Evolutionary conservation across 2,329 filamentous ascomycete species (phyloP).

Genomic region (Huntiella bhutanensis): DNA sequence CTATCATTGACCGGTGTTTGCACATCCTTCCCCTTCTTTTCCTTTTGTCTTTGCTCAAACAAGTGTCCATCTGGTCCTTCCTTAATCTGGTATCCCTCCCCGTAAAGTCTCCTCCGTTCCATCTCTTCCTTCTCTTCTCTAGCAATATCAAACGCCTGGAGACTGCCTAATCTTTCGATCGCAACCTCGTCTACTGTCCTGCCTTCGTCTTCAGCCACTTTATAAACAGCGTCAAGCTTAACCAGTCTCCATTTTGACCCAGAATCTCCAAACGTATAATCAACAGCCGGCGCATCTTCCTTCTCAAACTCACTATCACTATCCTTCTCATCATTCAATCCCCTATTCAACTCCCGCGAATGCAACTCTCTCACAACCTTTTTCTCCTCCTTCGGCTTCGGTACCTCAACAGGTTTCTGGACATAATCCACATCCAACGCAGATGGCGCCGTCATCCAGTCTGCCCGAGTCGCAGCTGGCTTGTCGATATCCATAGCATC

Average conservation of each 20-base stretch:
- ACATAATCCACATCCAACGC: slow-evolving; percentile 71
- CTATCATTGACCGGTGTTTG: background rate
- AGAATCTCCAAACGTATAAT: slow-evolving; percentile 74
- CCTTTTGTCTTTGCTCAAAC: slow-evolving; percentile 51
- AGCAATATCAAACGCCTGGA: slow-evolving; percentile 79
- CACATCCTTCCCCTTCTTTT: slow-evolving; percentile 19
- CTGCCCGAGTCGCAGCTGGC: slow-evolving; percentile 45
- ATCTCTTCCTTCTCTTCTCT: slow-evolving; percentile 85
- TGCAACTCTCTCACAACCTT: slow-evolving; percentile 52
- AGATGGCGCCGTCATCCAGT: slow-evolving; percentile 87
- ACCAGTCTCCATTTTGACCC: slow-evolving; percentile 95
- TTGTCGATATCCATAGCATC: slow-evolving; percentile 14
- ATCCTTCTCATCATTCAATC: slow-evolving; percentile 23
- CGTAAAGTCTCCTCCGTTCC: slow-evolving; percentile 66
- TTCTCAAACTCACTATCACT: slow-evolving; percentile 37
- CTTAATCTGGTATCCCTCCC: slow-evolving; percentile 65
- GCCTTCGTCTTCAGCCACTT: slow-evolving; percentile 53
- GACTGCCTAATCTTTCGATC: slow-evolving; percentile 57
- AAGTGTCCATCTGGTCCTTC: slow-evolving; percentile 77
- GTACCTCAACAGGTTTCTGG: slow-evolving; percentile 37
- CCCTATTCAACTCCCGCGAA: slow-evolving; percentile 58
- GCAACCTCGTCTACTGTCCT: slow-evolving; percentile 67
- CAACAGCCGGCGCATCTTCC: slow-evolving; percentile 32
- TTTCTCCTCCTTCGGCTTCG: slow-evolving; percentile 27
- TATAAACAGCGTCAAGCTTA: slow-evolving; percentile 73